These are phyloP conservation scores for Kuraishia hungarica DNA, from an alignment of 805 yeast genomes.

Conservation along the genomic window DNA sequence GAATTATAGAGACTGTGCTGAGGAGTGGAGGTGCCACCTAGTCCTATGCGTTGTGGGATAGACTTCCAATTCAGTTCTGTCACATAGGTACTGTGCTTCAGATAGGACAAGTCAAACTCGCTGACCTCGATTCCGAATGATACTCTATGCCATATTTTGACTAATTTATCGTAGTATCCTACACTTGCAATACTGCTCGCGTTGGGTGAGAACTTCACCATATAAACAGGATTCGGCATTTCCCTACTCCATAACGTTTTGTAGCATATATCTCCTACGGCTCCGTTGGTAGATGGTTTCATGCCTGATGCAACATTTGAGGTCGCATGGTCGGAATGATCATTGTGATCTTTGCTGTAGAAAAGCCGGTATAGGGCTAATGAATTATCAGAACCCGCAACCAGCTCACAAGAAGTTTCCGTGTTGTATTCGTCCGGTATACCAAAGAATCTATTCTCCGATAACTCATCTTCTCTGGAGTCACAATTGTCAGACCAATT, in stretches of 20 bases:
- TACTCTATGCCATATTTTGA: slow-evolving; percentile 73
- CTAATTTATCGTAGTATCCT: slow-evolving; percentile 53
- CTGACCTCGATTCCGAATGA: slow-evolving; percentile 58
- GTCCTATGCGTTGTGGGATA: background rate
- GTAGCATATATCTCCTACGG: slow-evolving; percentile 10
- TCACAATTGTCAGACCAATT: slow-evolving; percentile 28
- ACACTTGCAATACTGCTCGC: slow-evolving; percentile 58
- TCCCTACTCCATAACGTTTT: slow-evolving; percentile 34
- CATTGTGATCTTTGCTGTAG: slow-evolving; percentile 11
- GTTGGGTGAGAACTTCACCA: slow-evolving; percentile 55
- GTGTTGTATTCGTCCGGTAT: slow-evolving; percentile 25
- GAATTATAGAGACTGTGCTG: background rate
- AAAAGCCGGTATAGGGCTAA: slow-evolving; percentile 46
- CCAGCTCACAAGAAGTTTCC: slow-evolving; percentile 39
- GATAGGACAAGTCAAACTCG: slow-evolving; percentile 58
- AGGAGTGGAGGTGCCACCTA: slow-evolving; percentile 4
- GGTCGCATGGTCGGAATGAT: background rate
- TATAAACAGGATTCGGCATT: slow-evolving; percentile 56
- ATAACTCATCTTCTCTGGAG: slow-evolving; percentile 15
- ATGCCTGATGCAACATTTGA: background rate
- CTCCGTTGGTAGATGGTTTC: slow-evolving; percentile 1
- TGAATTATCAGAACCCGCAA: slow-evolving; percentile 44
- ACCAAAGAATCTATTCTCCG: slow-evolving; percentile 18
- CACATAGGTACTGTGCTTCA: slow-evolving; percentile 57
- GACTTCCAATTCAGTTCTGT: slow-evolving; percentile 50